Evolutionary conservation across 306 rosid species (phyloP).

Genomic region (Lathyrus tuberosus): DNA sequence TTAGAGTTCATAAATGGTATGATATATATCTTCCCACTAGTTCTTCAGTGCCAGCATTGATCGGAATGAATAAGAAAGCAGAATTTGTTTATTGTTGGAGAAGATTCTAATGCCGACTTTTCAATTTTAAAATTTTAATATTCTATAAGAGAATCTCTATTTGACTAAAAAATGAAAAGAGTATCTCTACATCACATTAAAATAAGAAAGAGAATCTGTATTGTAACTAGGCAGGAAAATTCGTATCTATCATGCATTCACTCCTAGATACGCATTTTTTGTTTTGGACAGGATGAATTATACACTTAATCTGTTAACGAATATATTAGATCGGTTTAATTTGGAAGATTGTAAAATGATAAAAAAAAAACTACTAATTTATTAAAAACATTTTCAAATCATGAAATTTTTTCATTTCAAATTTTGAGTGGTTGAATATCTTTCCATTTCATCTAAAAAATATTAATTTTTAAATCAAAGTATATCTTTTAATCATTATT

Average conservation of each 20-base stretch:
- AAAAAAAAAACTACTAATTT: too few relatives aligned
- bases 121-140: slow-evolving; percentile 12
- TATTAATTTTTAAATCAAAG: too few relatives aligned
- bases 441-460: too few relatives aligned
- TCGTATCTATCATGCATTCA: not conserved
- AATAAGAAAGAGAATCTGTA: not conserved
- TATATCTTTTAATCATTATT: too few relatives aligned
- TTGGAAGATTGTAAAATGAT: too few relatives aligned
- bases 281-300: too few relatives aligned
- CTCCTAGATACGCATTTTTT: not conserved
- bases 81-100: not conserved
- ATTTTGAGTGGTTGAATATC: too few relatives aligned
- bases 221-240: not conserved
- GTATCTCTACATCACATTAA: not conserved
- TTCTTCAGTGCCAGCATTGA: slow-evolving; percentile 18
- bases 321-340: too few relatives aligned
- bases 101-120: slow-evolving; percentile 14
- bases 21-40: slow-evolving; percentile 31
- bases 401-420: too few relatives aligned
- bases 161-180: not conserved
- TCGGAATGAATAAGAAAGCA: slow-evolving; percentile 10
- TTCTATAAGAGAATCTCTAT: slow-evolving; percentile 9
- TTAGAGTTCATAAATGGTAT: slow-evolving; percentile 13
- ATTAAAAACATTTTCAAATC: too few relatives aligned
- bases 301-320: too few relatives aligned